A percentile compares a stretch with the other conserved stretches of the same genome.
Evolutionary conservation across 2,329 filamentous ascomycete genomes (phyloP).

Genomic region (Cladophialophora immunda): DNA sequence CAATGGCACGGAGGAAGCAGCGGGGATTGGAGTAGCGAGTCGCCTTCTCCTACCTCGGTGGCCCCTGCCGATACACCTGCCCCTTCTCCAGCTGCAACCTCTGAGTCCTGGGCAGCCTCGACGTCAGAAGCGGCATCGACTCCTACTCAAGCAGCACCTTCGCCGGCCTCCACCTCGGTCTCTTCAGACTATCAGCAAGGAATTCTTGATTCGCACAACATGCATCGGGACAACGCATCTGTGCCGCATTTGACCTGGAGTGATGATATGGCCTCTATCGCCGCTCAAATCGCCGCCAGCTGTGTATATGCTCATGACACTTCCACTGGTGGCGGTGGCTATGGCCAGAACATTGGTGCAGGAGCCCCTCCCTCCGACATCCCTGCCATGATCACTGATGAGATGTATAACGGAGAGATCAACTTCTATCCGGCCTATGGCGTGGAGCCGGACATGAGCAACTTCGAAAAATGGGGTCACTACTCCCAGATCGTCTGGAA

Average conservation of each 20-base stretch:
- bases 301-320: constrained; percentile 81
- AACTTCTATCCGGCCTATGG: constrained; percentile 65
- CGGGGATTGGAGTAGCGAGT: constrained; percentile 14
- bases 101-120: constrained; percentile 11
- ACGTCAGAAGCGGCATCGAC: constrained; percentile 22
- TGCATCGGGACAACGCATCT: constrained; percentile 84
- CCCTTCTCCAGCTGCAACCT: constrained; percentile 21
- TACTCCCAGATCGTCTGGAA: constrained; percentile 81
- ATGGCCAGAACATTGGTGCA: constrained; percentile 93
- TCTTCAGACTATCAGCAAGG: constrained; percentile 46
- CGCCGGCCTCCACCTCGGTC: constrained; percentile 26
- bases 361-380: constrained; percentile 66
- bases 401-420: constrained; percentile 90
- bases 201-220: constrained; percentile 78
- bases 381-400: constrained; percentile 74
- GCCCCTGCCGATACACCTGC: constrained; percentile 30
- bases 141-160: constrained; percentile 12
- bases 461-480: constrained; percentile 76
- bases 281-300: constrained; percentile 67
- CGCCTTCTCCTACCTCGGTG: constrained; percentile 34
- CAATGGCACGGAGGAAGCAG: constrained; percentile 23
- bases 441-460: constrained; percentile 68
- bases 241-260: constrained; percentile 72
- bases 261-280: constrained; percentile 68
- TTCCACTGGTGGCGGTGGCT: constrained; percentile 73